Conservation (phyloP, 306 rosid genomes). For the Cyclanthera cordifolia region DNA sequence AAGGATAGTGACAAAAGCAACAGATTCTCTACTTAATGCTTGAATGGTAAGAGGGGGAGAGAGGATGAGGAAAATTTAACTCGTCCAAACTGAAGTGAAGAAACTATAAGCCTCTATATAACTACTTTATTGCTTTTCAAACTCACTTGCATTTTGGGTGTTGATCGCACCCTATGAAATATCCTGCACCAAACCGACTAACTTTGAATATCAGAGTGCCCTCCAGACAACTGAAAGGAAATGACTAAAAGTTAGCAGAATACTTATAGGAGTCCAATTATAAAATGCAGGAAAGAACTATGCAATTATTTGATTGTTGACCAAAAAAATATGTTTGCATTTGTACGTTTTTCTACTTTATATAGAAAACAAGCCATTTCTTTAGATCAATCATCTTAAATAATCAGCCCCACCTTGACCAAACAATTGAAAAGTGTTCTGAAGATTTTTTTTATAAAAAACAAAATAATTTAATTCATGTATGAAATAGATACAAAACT, state of each 20-base stretch:
- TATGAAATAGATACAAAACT: too few species aligned
- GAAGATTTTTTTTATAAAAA: too few species aligned
- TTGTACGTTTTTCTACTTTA: not conserved
- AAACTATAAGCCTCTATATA: not conserved
- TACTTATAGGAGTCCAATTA: not conserved
- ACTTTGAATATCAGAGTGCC: slow-evolving; percentile 86
- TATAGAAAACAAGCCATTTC: not conserved
- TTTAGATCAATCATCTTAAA: not conserved
- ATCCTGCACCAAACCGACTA: slow-evolving; percentile 83
- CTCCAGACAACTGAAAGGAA: slow-evolving; percentile 63
- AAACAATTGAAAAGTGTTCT: not conserved
- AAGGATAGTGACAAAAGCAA: not conserved
- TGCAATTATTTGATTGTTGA: not conserved
- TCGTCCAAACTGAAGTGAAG: not conserved
- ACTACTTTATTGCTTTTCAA: not conserved
- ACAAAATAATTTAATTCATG: too few species aligned
- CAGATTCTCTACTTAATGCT: not conserved
- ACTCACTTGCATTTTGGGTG: slow-evolving; percentile 99
- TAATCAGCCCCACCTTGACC: not conserved
- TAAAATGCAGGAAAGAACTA: not conserved
- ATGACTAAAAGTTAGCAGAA: slow-evolving; percentile 13
- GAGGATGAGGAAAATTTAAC: not conserved
- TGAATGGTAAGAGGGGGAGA: not conserved
- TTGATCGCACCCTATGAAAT: slow-evolving; percentile 85
- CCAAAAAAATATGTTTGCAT: too few species aligned